Evolutionary conservation across 306 rosid species (phyloP).

Genomic region (Quercus glauca): DNA sequence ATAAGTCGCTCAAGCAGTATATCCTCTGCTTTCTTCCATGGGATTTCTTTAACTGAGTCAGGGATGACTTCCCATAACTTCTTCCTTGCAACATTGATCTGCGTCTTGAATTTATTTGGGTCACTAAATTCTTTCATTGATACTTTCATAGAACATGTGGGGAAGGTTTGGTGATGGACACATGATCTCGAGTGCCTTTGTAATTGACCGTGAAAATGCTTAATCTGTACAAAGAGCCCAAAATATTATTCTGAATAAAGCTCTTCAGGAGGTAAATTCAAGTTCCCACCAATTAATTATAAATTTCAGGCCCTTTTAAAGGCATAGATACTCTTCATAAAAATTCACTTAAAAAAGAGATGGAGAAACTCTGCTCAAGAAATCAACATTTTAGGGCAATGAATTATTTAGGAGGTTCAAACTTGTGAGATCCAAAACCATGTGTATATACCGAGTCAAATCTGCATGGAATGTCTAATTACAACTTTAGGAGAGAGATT

Average conservation of each 20-base stretch:
- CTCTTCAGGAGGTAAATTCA: neutral
- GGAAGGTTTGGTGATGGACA: neutral
- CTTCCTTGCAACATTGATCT: slow-evolving; percentile 21
- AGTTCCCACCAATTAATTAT: neutral
- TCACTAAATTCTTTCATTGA: slow-evolving; percentile 29
- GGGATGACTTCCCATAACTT: slow-evolving; percentile 38
- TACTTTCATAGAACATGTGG: slow-evolving; percentile 14
- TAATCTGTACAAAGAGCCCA: slow-evolving; percentile 23
- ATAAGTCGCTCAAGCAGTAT: slow-evolving; percentile 22
- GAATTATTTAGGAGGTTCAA: too few species aligned
- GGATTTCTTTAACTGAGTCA: slow-evolving; percentile 33
- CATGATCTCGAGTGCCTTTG: neutral
- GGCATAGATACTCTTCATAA: neutral
- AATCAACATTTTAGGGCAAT: neutral
- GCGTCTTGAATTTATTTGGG: slow-evolving; percentile 11
- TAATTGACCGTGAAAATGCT: slow-evolving; percentile 10
- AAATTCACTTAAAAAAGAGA: neutral
- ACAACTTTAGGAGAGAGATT: neutral
- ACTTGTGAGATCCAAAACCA: neutral
- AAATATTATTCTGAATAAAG: neutral
- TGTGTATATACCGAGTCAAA: neutral
- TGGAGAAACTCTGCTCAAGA: neutral
- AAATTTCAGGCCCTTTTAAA: too few species aligned
- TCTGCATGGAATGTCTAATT: neutral
- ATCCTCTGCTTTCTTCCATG: slow-evolving; percentile 42